Evolutionary conservation across 2,329 filamentous ascomycete species (phyloP), one percentile per base, ranked within the genome.

Genomic region (Colletotrichum sp.): DNA sequence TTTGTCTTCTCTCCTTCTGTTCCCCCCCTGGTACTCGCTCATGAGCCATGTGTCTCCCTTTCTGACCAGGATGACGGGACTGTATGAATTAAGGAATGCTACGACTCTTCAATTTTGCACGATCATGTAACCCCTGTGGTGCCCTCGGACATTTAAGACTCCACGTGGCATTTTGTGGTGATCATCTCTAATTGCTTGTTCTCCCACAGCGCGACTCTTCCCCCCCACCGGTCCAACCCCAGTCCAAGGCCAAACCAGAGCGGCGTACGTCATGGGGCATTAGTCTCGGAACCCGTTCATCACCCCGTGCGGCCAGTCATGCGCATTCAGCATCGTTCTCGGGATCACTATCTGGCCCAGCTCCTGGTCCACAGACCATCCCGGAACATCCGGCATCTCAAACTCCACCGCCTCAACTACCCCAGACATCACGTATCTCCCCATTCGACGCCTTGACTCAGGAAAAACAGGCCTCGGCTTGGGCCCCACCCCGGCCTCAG

Each of bases 261-360:
- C 84, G 86, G 71, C 86, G 87, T 71, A 82, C 83, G 65, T 89
- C 88, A 28, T 89, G 87, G 88, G 85, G 84, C 65, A 76, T 88
- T 80, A 81, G 81, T 75, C 78, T 85, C 78, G 80, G 84, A 77
- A 72, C 81, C 66, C 84, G 82, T 78, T 81, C 84, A 34, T 78
- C 73, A 21, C 43, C 80, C 71, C 80, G 77, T 72, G 76, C 78
- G 74, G 81, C 82, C 69, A 73, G 57, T 72, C 57, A 73, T 67
- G 70, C 61, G 24, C 70, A 52, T 64, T 75, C 73, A 68, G 52
- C 63, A 32, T 75, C 70, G 43, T 70, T 57, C 24, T 73, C 73
- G 30, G 73, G 64, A 68, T 68, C 73, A 18, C 38, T 68, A 15
- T 64, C 64, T 34, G 70, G 64, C 60, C 43, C 60, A 28, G 32